These are phyloP conservation scores for Phytophthora nicotianae DNA, from an alignment of 352 stramenopile genomes.

Conservation along the genomic window DNA sequence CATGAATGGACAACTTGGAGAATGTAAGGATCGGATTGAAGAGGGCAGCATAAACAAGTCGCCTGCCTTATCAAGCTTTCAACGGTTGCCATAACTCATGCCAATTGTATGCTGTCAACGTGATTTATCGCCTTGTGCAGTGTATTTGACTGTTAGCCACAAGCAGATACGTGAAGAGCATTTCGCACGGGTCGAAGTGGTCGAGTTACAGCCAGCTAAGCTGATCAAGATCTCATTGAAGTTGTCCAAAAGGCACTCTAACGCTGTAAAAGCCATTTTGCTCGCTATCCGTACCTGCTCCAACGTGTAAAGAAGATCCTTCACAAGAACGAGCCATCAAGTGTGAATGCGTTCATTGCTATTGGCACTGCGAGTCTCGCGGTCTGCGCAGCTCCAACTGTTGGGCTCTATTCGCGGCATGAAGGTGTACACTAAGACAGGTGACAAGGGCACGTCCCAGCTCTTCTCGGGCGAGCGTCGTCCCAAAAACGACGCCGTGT, in stretches of 20 bases:
- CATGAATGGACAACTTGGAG: conserved; percentile 1
- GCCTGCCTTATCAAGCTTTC: too few species aligned
- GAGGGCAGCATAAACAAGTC: conserved; percentile 6
- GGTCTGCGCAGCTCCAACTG: neutral
- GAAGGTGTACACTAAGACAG: conserved; percentile 94
- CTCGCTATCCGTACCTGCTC: conserved; percentile 7
- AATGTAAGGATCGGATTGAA: conserved; percentile 9
- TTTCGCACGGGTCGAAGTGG: too few species aligned
- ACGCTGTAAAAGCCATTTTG: neutral
- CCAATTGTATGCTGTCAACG: too few species aligned
- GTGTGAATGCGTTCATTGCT: conserved; percentile 14
- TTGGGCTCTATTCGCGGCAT: conserved; percentile 39
- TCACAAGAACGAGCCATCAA: conserved; percentile 2
- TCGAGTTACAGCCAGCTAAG: too few species aligned
- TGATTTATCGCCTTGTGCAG: too few species aligned
- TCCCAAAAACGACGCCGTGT: conserved; percentile 86
- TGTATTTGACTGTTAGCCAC: too few species aligned
- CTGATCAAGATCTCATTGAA: neutral
- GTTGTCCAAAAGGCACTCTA: neutral
- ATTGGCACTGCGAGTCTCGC: conserved; percentile 6
- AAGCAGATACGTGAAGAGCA: too few species aligned
- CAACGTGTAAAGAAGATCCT: neutral
- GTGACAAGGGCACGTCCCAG: conserved; percentile 92
- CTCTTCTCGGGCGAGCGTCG: conserved; percentile 91
- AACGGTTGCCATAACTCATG: too few species aligned